Evolutionary conservation across 192 early-diverging fungal genomes (phyloP).

Genomic region (Coemansia sp.): DNA sequence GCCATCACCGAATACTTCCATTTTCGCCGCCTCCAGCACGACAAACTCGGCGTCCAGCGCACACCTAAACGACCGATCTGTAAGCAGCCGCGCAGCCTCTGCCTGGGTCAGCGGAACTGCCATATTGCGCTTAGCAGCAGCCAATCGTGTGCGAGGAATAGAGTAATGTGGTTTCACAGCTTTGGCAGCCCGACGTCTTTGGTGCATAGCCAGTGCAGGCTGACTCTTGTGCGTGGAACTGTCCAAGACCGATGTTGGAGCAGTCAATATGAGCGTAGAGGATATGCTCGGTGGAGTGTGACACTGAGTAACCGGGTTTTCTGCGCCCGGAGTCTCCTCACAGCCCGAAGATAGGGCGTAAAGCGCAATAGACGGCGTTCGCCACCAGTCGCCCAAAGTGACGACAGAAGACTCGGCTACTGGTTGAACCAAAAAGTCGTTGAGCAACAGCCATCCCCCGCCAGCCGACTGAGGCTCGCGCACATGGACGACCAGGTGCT

Average conservation of each 20-base stretch:
- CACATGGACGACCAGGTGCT: conserved; percentile 51
- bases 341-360: conserved; percentile 12
- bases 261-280: conserved; percentile 34
- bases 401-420: conserved; percentile 43
- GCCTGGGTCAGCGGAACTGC: conserved; percentile 33
- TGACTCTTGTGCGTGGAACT: conserved; percentile 1
- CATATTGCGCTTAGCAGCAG: conserved; percentile 30
- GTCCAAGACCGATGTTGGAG: conserved; percentile 35
- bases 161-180: background rate
- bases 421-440: conserved; percentile 90
- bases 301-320: background rate
- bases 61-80: conserved; percentile 33
- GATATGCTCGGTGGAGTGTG: background rate
- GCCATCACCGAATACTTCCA: conserved; percentile 91
- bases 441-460: conserved; percentile 82
- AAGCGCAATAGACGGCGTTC: conserved; percentile 35
- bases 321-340: no score
- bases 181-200: background rate
- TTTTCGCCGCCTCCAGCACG: conserved; percentile 79
- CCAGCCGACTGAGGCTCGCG: conserved; percentile 17
- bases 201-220: background rate
- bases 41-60: conserved; percentile 98
- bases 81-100: conserved; percentile 33
- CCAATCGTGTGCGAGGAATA: background rate
- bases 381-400: conserved; percentile 41